Conservation (phyloP, 257 asterid genomes). For the Solanum tarapatanum region DNA sequence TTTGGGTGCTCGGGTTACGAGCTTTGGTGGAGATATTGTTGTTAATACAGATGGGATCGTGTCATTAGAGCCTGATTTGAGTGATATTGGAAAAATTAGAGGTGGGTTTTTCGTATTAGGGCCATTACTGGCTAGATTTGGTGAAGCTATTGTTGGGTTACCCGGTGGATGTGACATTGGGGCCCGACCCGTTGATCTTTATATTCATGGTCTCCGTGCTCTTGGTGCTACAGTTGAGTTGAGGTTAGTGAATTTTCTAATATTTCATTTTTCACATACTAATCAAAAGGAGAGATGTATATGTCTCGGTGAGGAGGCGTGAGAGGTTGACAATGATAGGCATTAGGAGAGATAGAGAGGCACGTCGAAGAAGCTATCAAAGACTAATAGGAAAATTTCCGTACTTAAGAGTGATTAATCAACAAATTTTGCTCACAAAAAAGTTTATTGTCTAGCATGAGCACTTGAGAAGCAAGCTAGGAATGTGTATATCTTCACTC, state of each 20-base stretch:
- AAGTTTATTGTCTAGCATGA: background rate
- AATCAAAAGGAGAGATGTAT: background rate
- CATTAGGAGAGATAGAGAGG: background rate
- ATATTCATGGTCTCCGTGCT: conserved; percentile 24
- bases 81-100: conserved; percentile 5
- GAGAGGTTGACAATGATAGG: background rate
- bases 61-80: conserved; percentile 24
- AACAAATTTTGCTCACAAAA: background rate
- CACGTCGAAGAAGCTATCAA: background rate
- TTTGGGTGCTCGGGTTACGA: conserved; percentile 21
- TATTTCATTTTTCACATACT: background rate
- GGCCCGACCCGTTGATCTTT: conserved; percentile 28
- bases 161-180: conserved; percentile 42
- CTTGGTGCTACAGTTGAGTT: conserved; percentile 33
- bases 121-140: conserved; percentile 30
- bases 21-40: background rate
- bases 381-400: background rate
- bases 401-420: background rate
- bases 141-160: conserved; percentile 25
- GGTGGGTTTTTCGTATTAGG: conserved; percentile 36
- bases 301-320: background rate
- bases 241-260: conserved; percentile 13
- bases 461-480: background rate
- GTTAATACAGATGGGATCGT: conserved; percentile 8
- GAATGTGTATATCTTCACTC: background rate